Percentiles rank a stretch among this genome's conserved stretches.
Evolutionary conservation across 805 yeast species (phyloP).

Genomic region (Lipomyces kockii): DNA sequence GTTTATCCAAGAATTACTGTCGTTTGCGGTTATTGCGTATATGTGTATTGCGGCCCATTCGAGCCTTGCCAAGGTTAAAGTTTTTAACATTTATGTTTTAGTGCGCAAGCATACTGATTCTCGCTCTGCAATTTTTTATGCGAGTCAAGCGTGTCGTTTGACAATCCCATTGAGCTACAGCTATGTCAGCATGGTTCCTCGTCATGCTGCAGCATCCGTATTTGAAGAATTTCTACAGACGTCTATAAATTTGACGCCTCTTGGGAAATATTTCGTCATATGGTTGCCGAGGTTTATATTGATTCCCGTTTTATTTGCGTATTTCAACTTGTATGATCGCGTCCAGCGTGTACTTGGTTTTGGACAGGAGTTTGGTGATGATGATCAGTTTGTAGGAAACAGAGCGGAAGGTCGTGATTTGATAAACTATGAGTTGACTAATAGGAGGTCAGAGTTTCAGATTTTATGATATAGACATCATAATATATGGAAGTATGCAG

Average conservation of each 20-base stretch:
- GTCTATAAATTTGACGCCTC: constrained; percentile 73
- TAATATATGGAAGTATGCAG: too few relatives aligned
- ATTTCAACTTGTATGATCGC: constrained; percentile 69
- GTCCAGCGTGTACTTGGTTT: constrained; percentile 53
- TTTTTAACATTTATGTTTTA: constrained; percentile 77
- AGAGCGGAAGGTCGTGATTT: constrained; percentile 38
- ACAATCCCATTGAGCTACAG: constrained; percentile 83
- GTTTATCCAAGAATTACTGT: constrained; percentile 49
- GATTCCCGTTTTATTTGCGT: constrained; percentile 68
- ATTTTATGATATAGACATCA: not conserved
- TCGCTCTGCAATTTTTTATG: constrained; percentile 73
- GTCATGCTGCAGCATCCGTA: constrained; percentile 48
- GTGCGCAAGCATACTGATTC: constrained; percentile 74
- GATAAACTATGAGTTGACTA: constrained; percentile 32
- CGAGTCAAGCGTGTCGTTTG: constrained; percentile 78
- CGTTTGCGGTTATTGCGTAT: constrained; percentile 58
- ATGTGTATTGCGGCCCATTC: constrained; percentile 72
- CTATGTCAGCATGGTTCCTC: constrained; percentile 66
- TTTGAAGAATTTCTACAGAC: constrained; percentile 78
- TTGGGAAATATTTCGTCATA: constrained; percentile 72
- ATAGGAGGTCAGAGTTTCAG: not conserved
- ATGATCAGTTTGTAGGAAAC: constrained; percentile 44
- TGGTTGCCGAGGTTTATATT: constrained; percentile 76
- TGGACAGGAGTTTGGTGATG: constrained; percentile 47
- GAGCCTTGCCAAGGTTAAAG: constrained; percentile 66